phyloP scores from a whole-genome alignment of 2,329 filamentous ascomycete species.

The Botrytis fabae region DNA sequence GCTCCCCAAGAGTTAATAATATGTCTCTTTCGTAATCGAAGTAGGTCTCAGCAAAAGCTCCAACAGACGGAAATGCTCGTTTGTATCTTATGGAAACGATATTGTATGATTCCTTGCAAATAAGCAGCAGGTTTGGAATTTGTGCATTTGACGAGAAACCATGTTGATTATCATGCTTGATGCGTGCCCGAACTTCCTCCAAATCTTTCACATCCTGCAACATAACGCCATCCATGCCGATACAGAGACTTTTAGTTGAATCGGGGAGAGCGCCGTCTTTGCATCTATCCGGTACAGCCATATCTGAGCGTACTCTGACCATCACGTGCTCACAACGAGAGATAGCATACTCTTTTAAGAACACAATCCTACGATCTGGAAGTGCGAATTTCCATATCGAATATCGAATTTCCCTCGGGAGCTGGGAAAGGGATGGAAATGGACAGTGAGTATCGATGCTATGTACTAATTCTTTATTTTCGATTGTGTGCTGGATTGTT shows the following conservation, averaged over 20 bases:
- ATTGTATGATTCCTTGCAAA: conserved; percentile 1
- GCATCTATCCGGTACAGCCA: background rate
- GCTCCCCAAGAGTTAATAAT: background rate
- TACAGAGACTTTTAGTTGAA: background rate
- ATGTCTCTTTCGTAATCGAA: conserved; percentile 1
- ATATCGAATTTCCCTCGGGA: background rate
- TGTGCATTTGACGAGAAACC: background rate
- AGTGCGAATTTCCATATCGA: background rate
- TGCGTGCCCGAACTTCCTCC: background rate
- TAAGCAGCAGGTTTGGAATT: background rate
- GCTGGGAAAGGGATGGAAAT: background rate
- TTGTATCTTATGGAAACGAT: background rate
- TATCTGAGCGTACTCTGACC: conserved; percentile 11
- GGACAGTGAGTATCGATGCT: background rate
- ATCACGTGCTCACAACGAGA: conserved; percentile 5
- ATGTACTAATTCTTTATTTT: background rate
- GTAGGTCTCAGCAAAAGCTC: conserved; percentile 1
- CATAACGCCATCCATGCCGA: background rate
- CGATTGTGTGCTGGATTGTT: background rate
- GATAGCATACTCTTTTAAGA: background rate
- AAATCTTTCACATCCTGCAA: background rate
- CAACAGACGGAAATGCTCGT: background rate
- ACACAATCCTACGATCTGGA: background rate
- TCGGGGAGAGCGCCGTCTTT: background rate
- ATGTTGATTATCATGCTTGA: background rate